These are phyloP conservation scores for Suhomyces chickasaworum DNA, from an alignment of 1,139 yeast species.

Conservation along the genomic window DNA sequence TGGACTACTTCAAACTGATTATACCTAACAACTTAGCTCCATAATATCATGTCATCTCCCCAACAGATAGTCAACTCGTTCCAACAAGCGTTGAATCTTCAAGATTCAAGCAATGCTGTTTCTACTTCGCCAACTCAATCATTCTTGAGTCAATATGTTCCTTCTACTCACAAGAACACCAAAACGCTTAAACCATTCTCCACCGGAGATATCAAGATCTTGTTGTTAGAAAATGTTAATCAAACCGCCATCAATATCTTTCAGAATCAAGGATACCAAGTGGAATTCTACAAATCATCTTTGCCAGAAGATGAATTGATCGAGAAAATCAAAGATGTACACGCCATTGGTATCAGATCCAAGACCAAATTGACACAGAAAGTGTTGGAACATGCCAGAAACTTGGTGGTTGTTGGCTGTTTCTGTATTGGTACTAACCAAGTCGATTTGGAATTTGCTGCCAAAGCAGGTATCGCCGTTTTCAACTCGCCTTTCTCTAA, in stretches of 20 bases:
- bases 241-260: slow-evolving; percentile 87
- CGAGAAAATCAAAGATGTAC: slow-evolving; percentile 90
- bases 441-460: slow-evolving; percentile 91
- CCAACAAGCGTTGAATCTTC: slow-evolving; percentile 54
- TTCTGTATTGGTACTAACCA: slow-evolving; percentile 99
- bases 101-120: slow-evolving; percentile 65
- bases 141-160: slow-evolving; percentile 47
- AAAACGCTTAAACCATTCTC: slow-evolving; percentile 86
- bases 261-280: slow-evolving; percentile 91
- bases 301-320: slow-evolving; percentile 91
- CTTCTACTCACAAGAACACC: slow-evolving; percentile 49
- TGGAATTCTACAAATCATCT: slow-evolving; percentile 88
- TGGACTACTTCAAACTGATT: slow-evolving; percentile 3
- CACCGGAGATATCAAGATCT: slow-evolving; percentile 88
- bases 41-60: slow-evolving; percentile 57
- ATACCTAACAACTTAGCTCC: background rate
- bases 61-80: slow-evolving; percentile 67
- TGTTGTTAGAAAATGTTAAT: slow-evolving; percentile 90
- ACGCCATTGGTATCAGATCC: slow-evolving; percentile 97
- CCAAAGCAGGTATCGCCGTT: slow-evolving; percentile 90
- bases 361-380: slow-evolving; percentile 86
- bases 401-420: slow-evolving; percentile 91
- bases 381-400: slow-evolving; percentile 80
- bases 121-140: slow-evolving; percentile 72
- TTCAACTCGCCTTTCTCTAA: slow-evolving; percentile 99